A percentile compares a stretch with the other conserved stretches of the same genome.
These are phyloP conservation scores for Triglochin maritima DNA, from an alignment of 106 monocot genomes.

Conservation along the genomic window DNA sequence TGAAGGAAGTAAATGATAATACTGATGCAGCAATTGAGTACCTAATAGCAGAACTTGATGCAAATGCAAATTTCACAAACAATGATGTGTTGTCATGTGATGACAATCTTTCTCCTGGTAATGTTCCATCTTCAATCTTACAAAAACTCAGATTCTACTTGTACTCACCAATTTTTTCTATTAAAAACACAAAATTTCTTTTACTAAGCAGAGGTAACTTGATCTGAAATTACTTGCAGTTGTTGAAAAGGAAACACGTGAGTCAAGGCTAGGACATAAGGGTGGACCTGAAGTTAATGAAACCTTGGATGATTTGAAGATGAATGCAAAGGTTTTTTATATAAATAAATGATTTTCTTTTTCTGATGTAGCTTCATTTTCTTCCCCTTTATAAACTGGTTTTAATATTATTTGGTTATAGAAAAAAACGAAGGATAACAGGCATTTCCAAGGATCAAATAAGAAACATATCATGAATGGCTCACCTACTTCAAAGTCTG, in stretches of 20 bases:
- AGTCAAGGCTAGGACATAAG: not conserved
- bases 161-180: too few relatives aligned
- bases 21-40: conserved; percentile 82
- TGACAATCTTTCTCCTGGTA: conserved; percentile 9
- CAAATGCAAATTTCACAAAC: too few relatives aligned
- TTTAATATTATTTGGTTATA: not conserved
- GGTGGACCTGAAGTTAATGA: not conserved
- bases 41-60: conserved; percentile 52
- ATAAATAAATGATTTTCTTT: not conserved
- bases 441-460: not conserved
- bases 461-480: not conserved
- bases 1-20: conserved; percentile 65
- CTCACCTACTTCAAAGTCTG: not conserved
- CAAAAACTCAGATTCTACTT: not conserved
- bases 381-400: not conserved
- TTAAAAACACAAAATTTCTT: not conserved
- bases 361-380: not conserved
- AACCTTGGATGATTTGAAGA: not conserved
- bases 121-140: not conserved
- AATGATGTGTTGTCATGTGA: too few relatives aligned
- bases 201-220: too few relatives aligned
- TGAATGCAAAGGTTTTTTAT: not conserved
- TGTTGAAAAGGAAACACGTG: not conserved
- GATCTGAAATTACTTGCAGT: too few relatives aligned
- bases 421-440: not conserved